Conservation (phyloP, 2,329 filamentous ascomycete genomes). For the Fusarium sp. region DNA sequence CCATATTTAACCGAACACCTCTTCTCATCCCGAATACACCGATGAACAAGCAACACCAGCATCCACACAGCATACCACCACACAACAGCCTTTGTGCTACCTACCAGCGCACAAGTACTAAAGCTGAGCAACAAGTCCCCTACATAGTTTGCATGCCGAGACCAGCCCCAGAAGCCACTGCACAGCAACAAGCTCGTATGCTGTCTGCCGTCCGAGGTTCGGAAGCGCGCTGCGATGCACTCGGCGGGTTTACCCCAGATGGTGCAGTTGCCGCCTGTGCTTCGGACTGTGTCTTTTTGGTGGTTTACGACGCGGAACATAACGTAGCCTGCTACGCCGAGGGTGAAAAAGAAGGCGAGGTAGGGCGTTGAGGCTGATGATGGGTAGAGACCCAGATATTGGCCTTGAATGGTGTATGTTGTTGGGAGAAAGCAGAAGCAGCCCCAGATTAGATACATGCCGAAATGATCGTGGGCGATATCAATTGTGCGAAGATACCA, state of each 20-base stretch:
- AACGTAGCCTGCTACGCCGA: conserved; percentile 51
- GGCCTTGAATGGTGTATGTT: conserved; percentile 60
- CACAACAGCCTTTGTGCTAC: conserved; percentile 52
- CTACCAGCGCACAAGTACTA: conserved; percentile 56
- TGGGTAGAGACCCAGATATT: conserved; percentile 59
- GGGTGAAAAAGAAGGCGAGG: conserved; percentile 31
- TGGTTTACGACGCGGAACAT: conserved; percentile 59
- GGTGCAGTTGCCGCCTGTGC: conserved; percentile 52
- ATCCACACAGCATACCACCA: conserved; percentile 61
- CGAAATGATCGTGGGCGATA: conserved; percentile 58
- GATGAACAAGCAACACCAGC: conserved; percentile 56
- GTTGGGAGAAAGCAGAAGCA: conserved; percentile 58
- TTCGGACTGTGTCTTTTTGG: conserved; percentile 57
- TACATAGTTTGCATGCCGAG: conserved; percentile 47
- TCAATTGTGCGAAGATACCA: conserved; percentile 62
- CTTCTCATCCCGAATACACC: conserved; percentile 58
- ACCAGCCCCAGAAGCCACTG: conserved; percentile 48
- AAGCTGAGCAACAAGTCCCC: conserved; percentile 49
- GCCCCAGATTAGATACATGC: conserved; percentile 59
- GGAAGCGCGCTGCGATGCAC: conserved; percentile 53
- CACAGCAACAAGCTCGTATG: conserved; percentile 50
- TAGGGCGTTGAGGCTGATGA: conserved; percentile 44
- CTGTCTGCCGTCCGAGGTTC: conserved; percentile 54
- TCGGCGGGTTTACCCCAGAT: conserved; percentile 57
- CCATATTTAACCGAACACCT: conserved; percentile 59